Percentiles rank a stretch among this genome's conserved stretches.
Conservation (phyloP, 23 red algal genomes). For the Agarophyton chilense region DNA sequence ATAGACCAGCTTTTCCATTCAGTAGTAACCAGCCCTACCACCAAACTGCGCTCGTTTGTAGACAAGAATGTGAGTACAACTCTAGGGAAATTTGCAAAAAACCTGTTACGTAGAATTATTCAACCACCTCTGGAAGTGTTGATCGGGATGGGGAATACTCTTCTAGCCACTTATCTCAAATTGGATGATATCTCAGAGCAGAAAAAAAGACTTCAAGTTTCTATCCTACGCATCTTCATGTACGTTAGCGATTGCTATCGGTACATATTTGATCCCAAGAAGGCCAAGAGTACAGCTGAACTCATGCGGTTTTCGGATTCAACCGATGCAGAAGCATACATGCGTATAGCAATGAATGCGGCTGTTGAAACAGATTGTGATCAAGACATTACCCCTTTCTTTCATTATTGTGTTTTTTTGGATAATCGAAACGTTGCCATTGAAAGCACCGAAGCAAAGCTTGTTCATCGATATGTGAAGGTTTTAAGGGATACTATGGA, state of each 20-base stretch:
- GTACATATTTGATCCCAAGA: conserved; percentile 24
- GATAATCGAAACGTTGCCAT: conserved; percentile 48
- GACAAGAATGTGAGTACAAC: not conserved
- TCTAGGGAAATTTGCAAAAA: not conserved
- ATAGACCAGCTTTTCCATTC: conserved; percentile 7
- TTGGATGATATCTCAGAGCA: not conserved
- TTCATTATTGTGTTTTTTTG: conserved; percentile 56
- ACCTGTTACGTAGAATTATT: not conserved
- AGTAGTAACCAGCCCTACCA: not conserved
- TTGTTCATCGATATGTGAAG: conserved; percentile 42
- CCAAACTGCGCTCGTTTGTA: not conserved
- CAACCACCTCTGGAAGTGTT: not conserved
- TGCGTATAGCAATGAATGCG: conserved; percentile 48
- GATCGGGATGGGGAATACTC: not conserved
- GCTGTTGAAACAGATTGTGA: not conserved
- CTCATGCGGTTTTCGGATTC: conserved; percentile 16
- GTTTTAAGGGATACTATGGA: not conserved
- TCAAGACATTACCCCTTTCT: conserved; percentile 16
- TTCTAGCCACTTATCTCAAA: not conserved
- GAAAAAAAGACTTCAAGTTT: not conserved
- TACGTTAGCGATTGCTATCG: conserved; percentile 39
- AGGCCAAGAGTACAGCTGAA: conserved; percentile 5
- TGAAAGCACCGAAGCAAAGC: conserved; percentile 29
- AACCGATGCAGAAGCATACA: conserved; percentile 23
- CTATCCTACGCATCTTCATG: conserved; percentile 32